Percentiles rank a stretch among this genome's conserved stretches.
phyloP scores from a whole-genome alignment of 371 early-diverging fungal genomes.

The Lichtheimia ramosa region DNA sequence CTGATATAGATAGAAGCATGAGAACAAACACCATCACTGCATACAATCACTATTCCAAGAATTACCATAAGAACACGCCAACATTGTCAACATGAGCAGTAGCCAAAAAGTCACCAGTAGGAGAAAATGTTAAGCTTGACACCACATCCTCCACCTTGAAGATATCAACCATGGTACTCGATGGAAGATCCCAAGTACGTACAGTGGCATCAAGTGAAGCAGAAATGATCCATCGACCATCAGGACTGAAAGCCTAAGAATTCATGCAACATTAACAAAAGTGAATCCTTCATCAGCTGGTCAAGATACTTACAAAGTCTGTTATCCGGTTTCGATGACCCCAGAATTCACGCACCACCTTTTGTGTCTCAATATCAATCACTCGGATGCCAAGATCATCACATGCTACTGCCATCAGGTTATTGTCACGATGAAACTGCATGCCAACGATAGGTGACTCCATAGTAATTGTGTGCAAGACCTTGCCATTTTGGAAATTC shows the following conservation, averaged over 20 bases:
- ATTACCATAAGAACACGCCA: constrained; percentile 87
- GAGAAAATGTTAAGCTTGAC: constrained; percentile 86
- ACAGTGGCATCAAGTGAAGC: constrained; percentile 84
- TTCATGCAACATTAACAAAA: neutral
- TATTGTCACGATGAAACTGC: constrained; percentile 68
- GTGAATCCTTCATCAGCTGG: too few relatives aligned
- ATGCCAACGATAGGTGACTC: constrained; percentile 70
- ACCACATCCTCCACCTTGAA: constrained; percentile 77
- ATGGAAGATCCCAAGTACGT: constrained; percentile 94
- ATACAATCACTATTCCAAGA: neutral
- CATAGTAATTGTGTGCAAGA: constrained; percentile 67
- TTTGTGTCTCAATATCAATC: constrained; percentile 80
- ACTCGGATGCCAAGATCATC: constrained; percentile 88
- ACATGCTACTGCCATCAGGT: constrained; percentile 77
- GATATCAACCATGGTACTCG: constrained; percentile 85
- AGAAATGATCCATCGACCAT: constrained; percentile 91
- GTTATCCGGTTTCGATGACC: constrained; percentile 88
- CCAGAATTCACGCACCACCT: constrained; percentile 84
- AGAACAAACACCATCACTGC: neutral
- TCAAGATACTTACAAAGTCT: constrained; percentile 63
- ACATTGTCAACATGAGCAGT: constrained; percentile 89
- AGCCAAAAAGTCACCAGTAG: constrained; percentile 89
- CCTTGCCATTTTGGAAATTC: constrained; percentile 71
- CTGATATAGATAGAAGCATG: constrained; percentile 8
- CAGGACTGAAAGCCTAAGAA: constrained; percentile 80